phyloP scores from a whole-genome alignment of 2,329 filamentous ascomycete species.

The Talaromyces sp. region DNA sequence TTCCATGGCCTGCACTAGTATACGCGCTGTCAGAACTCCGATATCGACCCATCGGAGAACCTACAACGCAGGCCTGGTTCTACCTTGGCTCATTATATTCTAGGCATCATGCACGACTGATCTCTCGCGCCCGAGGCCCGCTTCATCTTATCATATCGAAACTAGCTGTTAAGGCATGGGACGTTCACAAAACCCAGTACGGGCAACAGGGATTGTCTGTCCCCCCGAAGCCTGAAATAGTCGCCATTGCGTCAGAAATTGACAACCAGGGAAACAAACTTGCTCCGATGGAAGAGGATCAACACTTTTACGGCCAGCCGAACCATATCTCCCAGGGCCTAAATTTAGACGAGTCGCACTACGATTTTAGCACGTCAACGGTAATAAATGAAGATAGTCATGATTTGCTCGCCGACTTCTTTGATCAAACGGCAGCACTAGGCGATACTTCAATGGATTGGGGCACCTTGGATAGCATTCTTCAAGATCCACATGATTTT shows the following conservation, averaged over 20 bases:
- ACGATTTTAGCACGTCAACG: not conserved
- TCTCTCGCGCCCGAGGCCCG: constrained; percentile 18
- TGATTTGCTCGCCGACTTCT: not conserved
- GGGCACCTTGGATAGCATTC: not conserved
- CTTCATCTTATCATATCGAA: constrained; percentile 26
- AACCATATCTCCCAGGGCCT: not conserved
- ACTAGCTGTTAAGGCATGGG: constrained; percentile 32
- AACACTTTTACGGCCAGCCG: not conserved
- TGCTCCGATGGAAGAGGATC: not conserved
- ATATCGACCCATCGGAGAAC: constrained; percentile 18
- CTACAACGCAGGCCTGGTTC: not conserved
- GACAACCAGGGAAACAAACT: not conserved
- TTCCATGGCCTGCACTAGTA: constrained; percentile 31
- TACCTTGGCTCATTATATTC: not conserved
- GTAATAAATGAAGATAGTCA: not conserved
- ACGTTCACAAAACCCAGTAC: constrained; percentile 6
- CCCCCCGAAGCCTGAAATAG: not conserved
- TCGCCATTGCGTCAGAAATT: not conserved
- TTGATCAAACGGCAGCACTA: not conserved
- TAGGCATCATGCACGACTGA: constrained; percentile 19
- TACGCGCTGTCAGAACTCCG: constrained; percentile 24
- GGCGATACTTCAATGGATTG: not conserved
- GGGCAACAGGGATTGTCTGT: not conserved
- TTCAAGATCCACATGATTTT: not conserved
- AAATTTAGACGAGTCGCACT: not conserved